Evolutionary conservation across 352 stramenopile genomes (phyloP).

Genomic region (Phytophthora pinifolia): DNA sequence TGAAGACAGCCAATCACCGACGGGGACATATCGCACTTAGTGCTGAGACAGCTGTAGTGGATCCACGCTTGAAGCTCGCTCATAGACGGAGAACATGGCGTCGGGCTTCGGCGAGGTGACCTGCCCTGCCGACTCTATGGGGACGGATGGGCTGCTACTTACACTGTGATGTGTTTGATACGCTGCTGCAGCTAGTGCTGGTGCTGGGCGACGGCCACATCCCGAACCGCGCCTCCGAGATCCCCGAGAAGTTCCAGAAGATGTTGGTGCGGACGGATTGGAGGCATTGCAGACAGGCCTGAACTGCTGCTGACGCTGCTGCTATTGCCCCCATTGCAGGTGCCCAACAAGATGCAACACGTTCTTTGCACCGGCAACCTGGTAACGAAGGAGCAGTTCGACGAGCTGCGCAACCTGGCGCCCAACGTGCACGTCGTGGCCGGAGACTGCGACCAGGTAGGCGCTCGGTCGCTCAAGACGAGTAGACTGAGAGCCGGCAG

Average conservation of each 20-base stretch:
- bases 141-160: not conserved
- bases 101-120: conserved; percentile 65
- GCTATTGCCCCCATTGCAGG: conserved; percentile 51
- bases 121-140: not conserved
- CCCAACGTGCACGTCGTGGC: conserved; percentile 96
- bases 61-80: conserved; percentile 23
- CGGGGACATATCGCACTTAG: conserved; percentile 23
- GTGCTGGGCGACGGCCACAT: conserved; percentile 98
- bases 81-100: conserved; percentile 46
- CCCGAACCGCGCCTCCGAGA: conserved; percentile 91
- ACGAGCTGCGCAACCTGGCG: conserved; percentile 94
- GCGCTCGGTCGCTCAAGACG: not conserved
- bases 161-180: not conserved
- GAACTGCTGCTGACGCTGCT: not conserved
- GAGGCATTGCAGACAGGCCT: not conserved
- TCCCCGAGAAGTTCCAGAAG: conserved; percentile 97
- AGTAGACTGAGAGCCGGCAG: not conserved
- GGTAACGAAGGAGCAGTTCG: conserved; percentile 93
- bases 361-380: conserved; percentile 98
- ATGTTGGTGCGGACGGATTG: conserved; percentile 49
- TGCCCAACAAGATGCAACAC: conserved; percentile 98
- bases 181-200: conserved; percentile 91
- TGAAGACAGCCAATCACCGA: conserved; percentile 14
- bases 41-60: not conserved
- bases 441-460: conserved; percentile 94